These are phyloP conservation scores for Papiliotrema fonsecae DNA, from an alignment of 1,284 basidiomycete species.

Conservation along the genomic window DNA sequence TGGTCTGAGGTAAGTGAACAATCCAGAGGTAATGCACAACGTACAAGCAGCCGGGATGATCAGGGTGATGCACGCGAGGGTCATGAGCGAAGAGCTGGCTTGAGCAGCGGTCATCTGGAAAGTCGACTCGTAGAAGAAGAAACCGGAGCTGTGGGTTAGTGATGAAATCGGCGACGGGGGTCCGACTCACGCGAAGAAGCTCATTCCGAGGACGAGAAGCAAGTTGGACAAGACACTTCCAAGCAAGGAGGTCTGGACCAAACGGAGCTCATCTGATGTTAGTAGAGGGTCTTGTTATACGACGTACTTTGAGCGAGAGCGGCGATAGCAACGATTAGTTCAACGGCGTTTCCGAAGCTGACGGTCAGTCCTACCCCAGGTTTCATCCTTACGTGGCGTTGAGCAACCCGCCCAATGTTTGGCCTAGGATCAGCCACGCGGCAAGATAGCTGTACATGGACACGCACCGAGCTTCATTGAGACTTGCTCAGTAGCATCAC, in stretches of 20 bases:
- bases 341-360: slow-evolving; percentile 51
- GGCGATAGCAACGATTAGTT: slow-evolving; percentile 79
- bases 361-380: neutral
- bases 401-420: slow-evolving; percentile 76
- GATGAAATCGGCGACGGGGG: neutral
- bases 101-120: slow-evolving; percentile 83
- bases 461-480: slow-evolving; percentile 56
- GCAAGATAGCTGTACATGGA: neutral
- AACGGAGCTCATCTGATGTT: slow-evolving; percentile 69
- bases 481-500: slow-evolving; percentile 82
- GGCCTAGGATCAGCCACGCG: slow-evolving; percentile 48
- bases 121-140: slow-evolving; percentile 60
- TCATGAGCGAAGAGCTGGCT: slow-evolving; percentile 74
- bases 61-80: slow-evolving; percentile 79
- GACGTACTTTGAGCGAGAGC: slow-evolving; percentile 69
- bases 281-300: too few species aligned
- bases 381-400: slow-evolving; percentile 64
- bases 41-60: slow-evolving; percentile 84
- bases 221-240: slow-evolving; percentile 75
- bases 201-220: slow-evolving; percentile 79
- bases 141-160: slow-evolving; percentile 51
- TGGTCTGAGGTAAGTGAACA: slow-evolving; percentile 23
- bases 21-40: slow-evolving; percentile 4
- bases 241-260: slow-evolving; percentile 73
- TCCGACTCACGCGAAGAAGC: slow-evolving; percentile 65